Percentiles rank a stretch among this genome's conserved stretches.
These are phyloP conservation scores for Santalum album DNA, from an alignment of 164 flowering plant genomes.

Conservation along the genomic window DNA sequence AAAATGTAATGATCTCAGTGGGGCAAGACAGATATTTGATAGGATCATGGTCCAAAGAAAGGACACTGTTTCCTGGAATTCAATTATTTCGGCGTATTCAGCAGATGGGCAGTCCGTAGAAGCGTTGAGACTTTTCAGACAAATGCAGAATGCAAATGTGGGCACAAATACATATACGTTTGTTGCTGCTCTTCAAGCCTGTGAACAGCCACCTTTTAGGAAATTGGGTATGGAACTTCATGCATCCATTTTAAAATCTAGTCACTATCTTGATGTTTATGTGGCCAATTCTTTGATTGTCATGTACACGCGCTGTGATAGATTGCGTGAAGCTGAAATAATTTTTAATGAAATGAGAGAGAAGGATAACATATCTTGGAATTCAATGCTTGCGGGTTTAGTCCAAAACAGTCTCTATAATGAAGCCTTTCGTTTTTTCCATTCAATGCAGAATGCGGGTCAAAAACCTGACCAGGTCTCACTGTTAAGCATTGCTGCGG, in stretches of 20 bases:
- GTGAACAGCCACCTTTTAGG: constrained; percentile 27
- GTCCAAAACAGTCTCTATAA: constrained; percentile 51
- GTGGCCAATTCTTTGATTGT: constrained; percentile 72
- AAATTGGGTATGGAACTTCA: constrained; percentile 64
- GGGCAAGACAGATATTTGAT: constrained; percentile 42
- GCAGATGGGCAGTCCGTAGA: constrained; percentile 35
- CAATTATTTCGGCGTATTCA: constrained; percentile 57
- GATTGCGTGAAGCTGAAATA: constrained; percentile 31
- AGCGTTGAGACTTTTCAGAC: constrained; percentile 45
- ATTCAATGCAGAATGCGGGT: constrained; percentile 33
- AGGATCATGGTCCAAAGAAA: constrained; percentile 19
- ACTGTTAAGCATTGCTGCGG: constrained; percentile 35
- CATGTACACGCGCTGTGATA: constrained; percentile 59
- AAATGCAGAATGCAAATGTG: constrained; percentile 42
- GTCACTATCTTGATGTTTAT: constrained; percentile 28
- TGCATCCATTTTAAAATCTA: constrained; percentile 47
- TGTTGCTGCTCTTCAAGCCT: constrained; percentile 69
- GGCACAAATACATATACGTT: constrained; percentile 43
- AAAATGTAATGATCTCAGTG: constrained; percentile 39
- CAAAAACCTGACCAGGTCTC: constrained; percentile 54
- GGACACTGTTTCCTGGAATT: constrained; percentile 78
- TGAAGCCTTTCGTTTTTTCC: constrained; percentile 49
- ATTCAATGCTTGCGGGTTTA: constrained; percentile 66
- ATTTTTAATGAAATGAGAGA: constrained; percentile 37
- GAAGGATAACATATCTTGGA: constrained; percentile 71